Evolutionary conservation across 768 basidiomycete genomes (phyloP).

Genomic region (Ramaria rubella): DNA sequence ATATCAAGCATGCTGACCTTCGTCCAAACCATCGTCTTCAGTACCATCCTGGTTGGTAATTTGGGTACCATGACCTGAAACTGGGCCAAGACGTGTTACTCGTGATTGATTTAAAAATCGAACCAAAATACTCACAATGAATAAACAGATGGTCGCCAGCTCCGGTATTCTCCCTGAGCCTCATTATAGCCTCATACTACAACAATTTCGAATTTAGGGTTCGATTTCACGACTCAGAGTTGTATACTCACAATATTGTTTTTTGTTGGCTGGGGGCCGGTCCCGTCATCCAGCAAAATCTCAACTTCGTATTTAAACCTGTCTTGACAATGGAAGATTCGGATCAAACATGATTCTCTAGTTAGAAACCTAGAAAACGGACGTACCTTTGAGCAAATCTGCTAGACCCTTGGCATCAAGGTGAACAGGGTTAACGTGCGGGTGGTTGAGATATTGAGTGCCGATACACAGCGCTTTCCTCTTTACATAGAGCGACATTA

Average conservation of each 20-base stretch:
- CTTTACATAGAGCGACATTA: too few species aligned
- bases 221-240: background rate
- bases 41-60: background rate
- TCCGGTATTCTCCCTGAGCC: background rate
- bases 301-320: background rate
- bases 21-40: constrained; percentile 6
- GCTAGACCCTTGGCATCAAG: background rate
- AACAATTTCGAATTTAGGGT: background rate
- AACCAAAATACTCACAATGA: constrained; percentile 1
- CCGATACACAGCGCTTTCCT: constrained; percentile 4
- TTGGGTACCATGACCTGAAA: constrained; percentile 8
- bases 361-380: background rate
- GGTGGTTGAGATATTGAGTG: background rate
- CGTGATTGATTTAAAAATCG: background rate
- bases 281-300: constrained; percentile 3
- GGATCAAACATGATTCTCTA: too few species aligned
- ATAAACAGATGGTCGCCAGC: constrained; percentile 6
- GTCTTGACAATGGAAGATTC: background rate
- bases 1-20: background rate
- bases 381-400: background rate
- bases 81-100: background rate
- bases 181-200: background rate
- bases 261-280: background rate
- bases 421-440: background rate
- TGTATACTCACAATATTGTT: constrained; percentile 5